These are phyloP conservation scores for Fusarium sp. DNA, from an alignment of 2,329 filamentous ascomycete species.

Conservation along the genomic window DNA sequence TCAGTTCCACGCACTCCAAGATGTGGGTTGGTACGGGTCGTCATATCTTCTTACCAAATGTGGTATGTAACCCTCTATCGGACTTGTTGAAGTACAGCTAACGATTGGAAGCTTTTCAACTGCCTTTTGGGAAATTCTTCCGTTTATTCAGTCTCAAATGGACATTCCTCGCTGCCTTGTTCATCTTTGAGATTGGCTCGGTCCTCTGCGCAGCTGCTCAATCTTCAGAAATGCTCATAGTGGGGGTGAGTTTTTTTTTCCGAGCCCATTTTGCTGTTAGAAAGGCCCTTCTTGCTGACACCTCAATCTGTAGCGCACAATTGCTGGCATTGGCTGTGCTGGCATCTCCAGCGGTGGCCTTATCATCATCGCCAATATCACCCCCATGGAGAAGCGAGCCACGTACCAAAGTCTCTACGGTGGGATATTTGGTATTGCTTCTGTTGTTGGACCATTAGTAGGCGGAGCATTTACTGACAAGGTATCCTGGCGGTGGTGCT, in stretches of 20 bases:
- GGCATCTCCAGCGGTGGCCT: conserved; percentile 9
- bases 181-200: conserved; percentile 57
- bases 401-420: conserved; percentile 11
- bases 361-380: conserved; percentile 15
- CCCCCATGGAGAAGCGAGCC: conserved; percentile 13
- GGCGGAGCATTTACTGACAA: background rate
- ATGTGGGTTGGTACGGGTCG: background rate
- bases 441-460: conserved; percentile 11
- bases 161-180: conserved; percentile 53
- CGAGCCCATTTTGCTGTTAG: no score
- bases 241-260: background rate
- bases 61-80: background rate
- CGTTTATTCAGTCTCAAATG: conserved; percentile 47
- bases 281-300: no score
- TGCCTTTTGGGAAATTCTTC: conserved; percentile 45
- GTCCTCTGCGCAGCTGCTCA: conserved; percentile 15
- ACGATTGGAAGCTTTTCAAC: background rate
- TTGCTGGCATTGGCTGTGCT: conserved; percentile 11
- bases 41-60: background rate
- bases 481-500: background rate
- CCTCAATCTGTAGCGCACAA: background rate
- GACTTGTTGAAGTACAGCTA: background rate
- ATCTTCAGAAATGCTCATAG: conserved; percentile 10
- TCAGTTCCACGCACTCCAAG: background rate
- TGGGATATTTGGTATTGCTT: conserved; percentile 11